A percentile compares a stretch with the other conserved stretches of the same genome.
Conservation (phyloP, 345 rosid genomes). For the Camelina hispida region DNA sequence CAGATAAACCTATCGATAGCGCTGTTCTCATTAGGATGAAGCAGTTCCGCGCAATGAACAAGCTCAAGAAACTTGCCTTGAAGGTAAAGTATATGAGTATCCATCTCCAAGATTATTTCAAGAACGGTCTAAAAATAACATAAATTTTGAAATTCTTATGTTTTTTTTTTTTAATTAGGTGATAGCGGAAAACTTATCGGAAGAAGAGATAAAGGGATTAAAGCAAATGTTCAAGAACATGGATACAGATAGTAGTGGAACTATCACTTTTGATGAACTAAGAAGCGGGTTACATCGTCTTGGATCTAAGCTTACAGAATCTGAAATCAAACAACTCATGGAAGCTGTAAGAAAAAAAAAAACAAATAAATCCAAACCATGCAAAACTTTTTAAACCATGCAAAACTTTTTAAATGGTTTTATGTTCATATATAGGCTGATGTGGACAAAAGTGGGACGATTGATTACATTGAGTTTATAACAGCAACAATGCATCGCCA, state of each 20-base stretch:
- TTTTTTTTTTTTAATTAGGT: slow-evolving; percentile 48
- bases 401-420: slow-evolving; percentile 1
- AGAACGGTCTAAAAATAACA: neutral
- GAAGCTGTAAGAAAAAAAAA: slow-evolving; percentile 81
- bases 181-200: slow-evolving; percentile 79
- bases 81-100: slow-evolving; percentile 53
- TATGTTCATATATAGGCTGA: slow-evolving; percentile 65
- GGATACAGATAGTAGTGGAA: slow-evolving; percentile 85
- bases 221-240: slow-evolving; percentile 83
- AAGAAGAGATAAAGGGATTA: slow-evolving; percentile 88
- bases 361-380: too few species aligned
- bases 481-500: slow-evolving; percentile 89
- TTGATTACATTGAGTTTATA: slow-evolving; percentile 87
- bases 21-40: slow-evolving; percentile 86
- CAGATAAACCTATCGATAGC: slow-evolving; percentile 77
- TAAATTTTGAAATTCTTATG: neutral
- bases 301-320: slow-evolving; percentile 80
- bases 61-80: slow-evolving; percentile 86
- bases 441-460: slow-evolving; percentile 80
- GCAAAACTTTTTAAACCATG: neutral
- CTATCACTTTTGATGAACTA: slow-evolving; percentile 85
- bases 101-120: neutral
- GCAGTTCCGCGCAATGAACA: slow-evolving; percentile 91
- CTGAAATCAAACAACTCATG: slow-evolving; percentile 86
- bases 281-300: slow-evolving; percentile 67